phyloP scores from a whole-genome alignment of 1,284 basidiomycete genomes.

The Malassezia yamatoensis region DNA sequence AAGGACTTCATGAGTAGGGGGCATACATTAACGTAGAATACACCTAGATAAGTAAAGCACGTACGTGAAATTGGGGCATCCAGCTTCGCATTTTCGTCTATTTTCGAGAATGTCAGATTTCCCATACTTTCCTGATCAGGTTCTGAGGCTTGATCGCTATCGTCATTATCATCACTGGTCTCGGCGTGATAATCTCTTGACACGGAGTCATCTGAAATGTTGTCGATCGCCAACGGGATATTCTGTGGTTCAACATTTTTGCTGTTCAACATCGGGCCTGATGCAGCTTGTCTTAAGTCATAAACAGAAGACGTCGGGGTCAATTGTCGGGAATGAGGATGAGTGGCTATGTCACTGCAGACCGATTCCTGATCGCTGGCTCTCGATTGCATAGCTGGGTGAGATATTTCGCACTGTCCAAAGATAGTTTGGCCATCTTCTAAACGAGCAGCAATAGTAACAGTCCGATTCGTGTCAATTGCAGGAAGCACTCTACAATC shows the following conservation, averaged over 20 bases:
- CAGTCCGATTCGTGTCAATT: conserved; percentile 82
- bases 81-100: conserved; percentile 48
- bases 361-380: background rate
- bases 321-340: background rate
- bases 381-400: conserved; percentile 53
- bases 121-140: conserved; percentile 26
- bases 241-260: no score
- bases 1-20: conserved; percentile 23
- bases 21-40: conserved; percentile 80
- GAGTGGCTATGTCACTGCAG: background rate
- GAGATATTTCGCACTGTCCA: conserved; percentile 94
- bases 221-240: no score
- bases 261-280: no score
- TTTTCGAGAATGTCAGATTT: conserved; percentile 63
- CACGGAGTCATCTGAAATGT: no score
- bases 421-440: conserved; percentile 55
- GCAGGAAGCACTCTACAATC: conserved; percentile 68
- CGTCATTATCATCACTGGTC: conserved; percentile 5
- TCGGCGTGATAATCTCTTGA: background rate
- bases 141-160: background rate
- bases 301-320: background rate
- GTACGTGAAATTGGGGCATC: conserved; percentile 22
- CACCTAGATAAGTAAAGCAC: conserved; percentile 50
- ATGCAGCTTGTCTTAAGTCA: background rate
- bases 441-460: conserved; percentile 91